Evolutionary conservation across 1,284 basidiomycete genomes (phyloP).

Genomic region (Erythrobasidium hasegawianum): DNA sequence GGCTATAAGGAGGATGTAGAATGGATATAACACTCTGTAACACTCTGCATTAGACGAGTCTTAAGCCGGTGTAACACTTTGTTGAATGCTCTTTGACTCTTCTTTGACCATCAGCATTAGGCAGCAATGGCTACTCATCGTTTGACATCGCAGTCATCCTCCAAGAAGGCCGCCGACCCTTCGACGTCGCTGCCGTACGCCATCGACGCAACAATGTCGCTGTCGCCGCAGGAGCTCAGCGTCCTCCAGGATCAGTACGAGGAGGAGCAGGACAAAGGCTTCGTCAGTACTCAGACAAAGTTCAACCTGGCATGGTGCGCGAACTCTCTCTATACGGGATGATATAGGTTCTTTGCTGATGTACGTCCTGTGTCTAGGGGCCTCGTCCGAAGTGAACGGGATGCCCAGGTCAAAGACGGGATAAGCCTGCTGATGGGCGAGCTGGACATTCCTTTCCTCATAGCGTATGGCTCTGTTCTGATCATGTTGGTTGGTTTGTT

Average conservation of each 20-base stretch:
- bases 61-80: no score
- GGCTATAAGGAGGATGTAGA: no score
- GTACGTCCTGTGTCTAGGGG: constrained; percentile 63
- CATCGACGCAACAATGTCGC: constrained; percentile 31
- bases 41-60: no score
- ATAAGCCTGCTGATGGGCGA: constrained; percentile 85
- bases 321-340: neutral
- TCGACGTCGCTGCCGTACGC: constrained; percentile 18
- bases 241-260: constrained; percentile 39
- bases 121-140: no score
- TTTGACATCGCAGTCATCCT: no score
- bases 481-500: neutral
- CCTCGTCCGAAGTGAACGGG: constrained; percentile 77
- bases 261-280: constrained; percentile 50
- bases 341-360: constrained; percentile 1
- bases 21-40: no score
- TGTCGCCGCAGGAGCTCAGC: constrained; percentile 35
- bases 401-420: constrained; percentile 81
- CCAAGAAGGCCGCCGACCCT: no score
- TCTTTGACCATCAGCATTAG: no score
- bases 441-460: no score
- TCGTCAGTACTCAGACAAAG: constrained; percentile 90
- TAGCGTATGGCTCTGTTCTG: no score
- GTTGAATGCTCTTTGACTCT: no score
- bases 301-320: constrained; percentile 79